Percentiles rank a stretch among this genome's conserved stretches.
These are phyloP conservation scores for Thelonectria discophora DNA, from an alignment of 2,329 filamentous ascomycete genomes.

Conservation along the genomic window DNA sequence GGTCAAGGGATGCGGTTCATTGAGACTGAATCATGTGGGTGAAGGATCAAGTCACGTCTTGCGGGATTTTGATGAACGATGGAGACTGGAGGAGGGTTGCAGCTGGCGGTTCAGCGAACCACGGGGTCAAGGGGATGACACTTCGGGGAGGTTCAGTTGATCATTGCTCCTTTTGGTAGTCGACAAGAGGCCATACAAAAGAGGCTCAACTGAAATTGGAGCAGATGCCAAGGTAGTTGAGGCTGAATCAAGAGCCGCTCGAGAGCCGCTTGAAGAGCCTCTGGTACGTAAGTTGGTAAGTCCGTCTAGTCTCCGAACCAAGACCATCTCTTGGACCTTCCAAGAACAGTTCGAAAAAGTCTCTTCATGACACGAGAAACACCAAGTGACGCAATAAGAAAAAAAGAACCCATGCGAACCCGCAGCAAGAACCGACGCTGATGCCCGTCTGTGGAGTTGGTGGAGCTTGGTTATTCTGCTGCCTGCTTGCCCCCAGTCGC, in stretches of 20 bases:
- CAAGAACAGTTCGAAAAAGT: neutral
- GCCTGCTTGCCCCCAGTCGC: constrained; percentile 17
- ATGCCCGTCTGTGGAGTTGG: constrained; percentile 18
- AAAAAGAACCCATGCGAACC: neutral
- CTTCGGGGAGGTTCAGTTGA: neutral
- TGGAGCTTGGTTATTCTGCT: constrained; percentile 25
- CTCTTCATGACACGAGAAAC: neutral
- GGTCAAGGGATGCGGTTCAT: neutral
- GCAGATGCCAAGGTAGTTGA: neutral
- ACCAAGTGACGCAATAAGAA: constrained; percentile 13
- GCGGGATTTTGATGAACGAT: constrained; percentile 8
- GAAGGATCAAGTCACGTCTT: constrained; percentile 6
- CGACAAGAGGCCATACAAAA: neutral
- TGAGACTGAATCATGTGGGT: constrained; percentile 14
- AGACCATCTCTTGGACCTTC: neutral
- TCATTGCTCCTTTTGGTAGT: neutral
- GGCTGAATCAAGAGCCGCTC: neutral
- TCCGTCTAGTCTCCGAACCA: neutral
- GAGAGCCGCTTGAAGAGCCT: no score
- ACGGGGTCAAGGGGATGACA: neutral
- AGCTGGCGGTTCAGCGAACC: neutral
- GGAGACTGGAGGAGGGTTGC: neutral
- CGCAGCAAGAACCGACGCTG: constrained; percentile 11
- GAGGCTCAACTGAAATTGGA: neutral
- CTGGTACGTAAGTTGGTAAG: neutral